A percentile compares a stretch with the other conserved stretches of the same genome.
Conservation (phyloP, 1,284 basidiomycete genomes). For the Ceratobasidium papillatum region DNA sequence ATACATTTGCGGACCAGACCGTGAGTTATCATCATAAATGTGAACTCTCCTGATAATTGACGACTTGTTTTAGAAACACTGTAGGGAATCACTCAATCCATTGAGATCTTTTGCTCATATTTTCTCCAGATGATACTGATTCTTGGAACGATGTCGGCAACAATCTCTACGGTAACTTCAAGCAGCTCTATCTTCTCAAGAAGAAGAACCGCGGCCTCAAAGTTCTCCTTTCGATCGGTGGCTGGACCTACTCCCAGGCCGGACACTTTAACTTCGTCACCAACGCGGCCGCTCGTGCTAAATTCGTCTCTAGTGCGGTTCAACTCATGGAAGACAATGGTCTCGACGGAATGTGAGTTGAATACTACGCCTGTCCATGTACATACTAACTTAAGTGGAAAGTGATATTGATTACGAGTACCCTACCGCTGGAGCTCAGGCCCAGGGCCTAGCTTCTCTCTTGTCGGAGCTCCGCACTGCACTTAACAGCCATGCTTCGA, state of each 20-base stretch:
- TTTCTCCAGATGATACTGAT: constrained; percentile 56
- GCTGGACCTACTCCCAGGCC: constrained; percentile 74
- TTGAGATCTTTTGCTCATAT: not conserved
- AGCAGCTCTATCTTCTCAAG: constrained; percentile 82
- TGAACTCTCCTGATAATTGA: not conserved
- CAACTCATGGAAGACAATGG: constrained; percentile 85
- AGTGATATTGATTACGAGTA: constrained; percentile 79
- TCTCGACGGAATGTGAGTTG: constrained; percentile 74
- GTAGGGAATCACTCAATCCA: constrained; percentile 57
- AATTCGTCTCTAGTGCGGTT: constrained; percentile 77
- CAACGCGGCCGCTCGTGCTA: constrained; percentile 63
- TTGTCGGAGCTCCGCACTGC: constrained; percentile 65
- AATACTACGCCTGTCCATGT: not conserved
- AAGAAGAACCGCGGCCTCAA: constrained; percentile 77
- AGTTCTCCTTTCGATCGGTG: constrained; percentile 80
- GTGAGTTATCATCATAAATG: constrained; percentile 53
- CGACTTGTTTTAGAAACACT: constrained; percentile 65
- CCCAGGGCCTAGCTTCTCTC: constrained; percentile 67
- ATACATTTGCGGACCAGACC: constrained; percentile 84
- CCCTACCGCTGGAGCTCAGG: constrained; percentile 61
- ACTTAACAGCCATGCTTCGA: constrained; percentile 60
- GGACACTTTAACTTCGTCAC: constrained; percentile 73
- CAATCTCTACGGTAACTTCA: constrained; percentile 76
- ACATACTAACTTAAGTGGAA: not conserved
- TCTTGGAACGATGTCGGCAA: constrained; percentile 61